phyloP scores from a whole-genome alignment of 2,329 filamentous ascomycete species.

The Parastagonospora nodorum region DNA sequence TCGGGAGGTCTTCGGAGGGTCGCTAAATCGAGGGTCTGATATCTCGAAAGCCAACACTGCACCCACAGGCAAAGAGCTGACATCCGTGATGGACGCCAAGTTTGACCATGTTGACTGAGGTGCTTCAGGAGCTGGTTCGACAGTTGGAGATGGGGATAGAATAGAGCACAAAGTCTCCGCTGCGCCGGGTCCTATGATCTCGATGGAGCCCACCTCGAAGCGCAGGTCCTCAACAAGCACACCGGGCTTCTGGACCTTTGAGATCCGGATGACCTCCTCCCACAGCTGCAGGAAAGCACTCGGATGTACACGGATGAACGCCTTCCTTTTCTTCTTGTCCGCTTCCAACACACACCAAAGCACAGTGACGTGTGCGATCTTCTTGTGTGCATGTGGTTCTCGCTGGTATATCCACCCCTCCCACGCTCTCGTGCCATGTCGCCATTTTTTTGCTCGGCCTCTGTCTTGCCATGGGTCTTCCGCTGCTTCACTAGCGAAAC shows the following conservation, averaged over 20 bases:
- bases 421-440: conserved; percentile 62
- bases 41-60: conserved; percentile 74
- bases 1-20: conserved; percentile 67
- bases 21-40: conserved; percentile 78
- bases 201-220: conserved; percentile 74
- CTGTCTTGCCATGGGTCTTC: conserved; percentile 60
- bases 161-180: conserved; percentile 77
- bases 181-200: conserved; percentile 73
- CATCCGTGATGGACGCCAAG: conserved; percentile 43
- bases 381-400: conserved; percentile 55
- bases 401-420: conserved; percentile 63
- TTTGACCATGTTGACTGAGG: conserved; percentile 42
- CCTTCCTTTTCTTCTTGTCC: conserved; percentile 51
- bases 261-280: conserved; percentile 63
- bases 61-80: conserved; percentile 70
- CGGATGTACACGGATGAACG: conserved; percentile 81
- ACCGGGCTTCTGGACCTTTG: conserved; percentile 64
- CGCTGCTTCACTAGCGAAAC: conserved; percentile 57
- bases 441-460: conserved; percentile 72
- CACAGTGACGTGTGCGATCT: conserved; percentile 73
- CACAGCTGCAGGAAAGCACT: conserved; percentile 75
- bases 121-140: conserved; percentile 25
- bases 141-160: conserved; percentile 57
- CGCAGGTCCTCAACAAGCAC: conserved; percentile 71
- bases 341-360: conserved; percentile 66